Evolutionary conservation across 129 eudicot genomes (phyloP).

Genomic region (Flaveria robusta): DNA sequence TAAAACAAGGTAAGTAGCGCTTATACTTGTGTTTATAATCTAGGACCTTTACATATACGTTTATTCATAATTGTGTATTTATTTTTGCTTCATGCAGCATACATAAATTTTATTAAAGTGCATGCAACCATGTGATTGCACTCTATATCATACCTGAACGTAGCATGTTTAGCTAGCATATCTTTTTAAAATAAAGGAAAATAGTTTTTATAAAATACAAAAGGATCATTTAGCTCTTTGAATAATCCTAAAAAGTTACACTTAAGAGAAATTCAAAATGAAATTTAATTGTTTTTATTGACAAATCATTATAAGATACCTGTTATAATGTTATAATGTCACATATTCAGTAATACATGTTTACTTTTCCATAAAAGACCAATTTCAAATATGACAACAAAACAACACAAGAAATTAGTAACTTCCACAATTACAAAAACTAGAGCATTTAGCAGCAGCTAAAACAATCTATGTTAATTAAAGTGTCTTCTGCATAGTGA

Average conservation of each 20-base stretch:
- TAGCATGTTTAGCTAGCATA: neutral
- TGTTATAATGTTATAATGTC: neutral
- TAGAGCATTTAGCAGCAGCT: conserved; percentile 19
- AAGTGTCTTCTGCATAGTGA: neutral
- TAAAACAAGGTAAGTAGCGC: too few species aligned
- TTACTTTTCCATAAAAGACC: neutral
- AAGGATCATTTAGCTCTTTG: neutral
- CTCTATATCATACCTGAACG: too few species aligned
- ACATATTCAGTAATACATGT: neutral
- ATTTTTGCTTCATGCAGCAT: neutral
- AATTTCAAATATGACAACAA: neutral
- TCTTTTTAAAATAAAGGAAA: neutral
- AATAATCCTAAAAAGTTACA: neutral
- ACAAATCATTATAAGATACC: neutral
- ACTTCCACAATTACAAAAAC: conserved; percentile 20
- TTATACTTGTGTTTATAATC: neutral
- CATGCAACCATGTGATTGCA: neutral
- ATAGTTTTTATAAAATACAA: neutral
- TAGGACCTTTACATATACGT: neutral
- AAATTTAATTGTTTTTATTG: neutral
- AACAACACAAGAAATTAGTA: conserved; percentile 9
- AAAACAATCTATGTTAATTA: conserved; percentile 1
- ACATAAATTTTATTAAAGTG: too few species aligned
- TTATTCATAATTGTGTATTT: neutral
- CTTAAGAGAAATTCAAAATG: neutral